A percentile compares a stretch with the other conserved stretches of the same genome.
phyloP scores from a whole-genome alignment of 2,329 filamentous ascomycete genomes.

The Ramularia endophylla region DNA sequence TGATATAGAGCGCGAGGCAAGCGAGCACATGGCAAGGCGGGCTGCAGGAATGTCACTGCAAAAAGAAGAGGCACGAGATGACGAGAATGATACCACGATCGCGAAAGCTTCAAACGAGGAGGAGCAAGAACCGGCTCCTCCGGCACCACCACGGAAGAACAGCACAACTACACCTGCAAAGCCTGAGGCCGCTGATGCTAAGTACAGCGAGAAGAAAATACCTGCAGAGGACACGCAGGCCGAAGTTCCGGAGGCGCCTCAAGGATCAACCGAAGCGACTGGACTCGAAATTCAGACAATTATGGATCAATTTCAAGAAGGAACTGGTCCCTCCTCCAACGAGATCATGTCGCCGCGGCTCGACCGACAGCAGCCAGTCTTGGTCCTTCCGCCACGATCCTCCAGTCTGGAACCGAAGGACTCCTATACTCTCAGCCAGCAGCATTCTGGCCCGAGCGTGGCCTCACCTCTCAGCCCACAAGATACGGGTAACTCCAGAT shows the following conservation, averaged over 20 bases:
- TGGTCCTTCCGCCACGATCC: slow-evolving; percentile 72
- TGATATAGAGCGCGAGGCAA: slow-evolving; percentile 26
- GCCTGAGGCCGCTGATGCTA: slow-evolving; percentile 8
- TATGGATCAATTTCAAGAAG: slow-evolving; percentile 89
- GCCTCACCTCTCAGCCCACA: slow-evolving; percentile 16
- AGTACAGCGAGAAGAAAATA: slow-evolving; percentile 28
- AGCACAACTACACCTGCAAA: slow-evolving; percentile 10
- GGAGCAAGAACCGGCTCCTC: slow-evolving; percentile 23
- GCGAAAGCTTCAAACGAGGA: not conserved
- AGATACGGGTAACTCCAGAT: slow-evolving; percentile 22
- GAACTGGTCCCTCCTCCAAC: slow-evolving; percentile 53
- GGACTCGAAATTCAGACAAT: slow-evolving; percentile 89
- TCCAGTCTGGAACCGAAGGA: slow-evolving; percentile 71
- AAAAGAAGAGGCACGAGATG: slow-evolving; percentile 4
- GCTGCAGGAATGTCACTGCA: slow-evolving; percentile 24
- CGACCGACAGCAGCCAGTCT: slow-evolving; percentile 72
- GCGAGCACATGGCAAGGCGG: slow-evolving; percentile 26
- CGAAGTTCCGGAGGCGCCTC: slow-evolving; percentile 45
- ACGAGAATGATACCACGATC: slow-evolving; percentile 1
- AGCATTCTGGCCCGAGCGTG: slow-evolving; percentile 20
- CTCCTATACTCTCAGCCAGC: slow-evolving; percentile 20
- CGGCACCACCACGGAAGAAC: slow-evolving; percentile 28
- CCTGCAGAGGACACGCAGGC: slow-evolving; percentile 19
- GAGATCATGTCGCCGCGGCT: slow-evolving; percentile 90
- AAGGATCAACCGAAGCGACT: slow-evolving; percentile 31